These are phyloP conservation scores for Hanseniaspora meyeri DNA, from an alignment of 805 yeast genomes.

Conservation along the genomic window DNA sequence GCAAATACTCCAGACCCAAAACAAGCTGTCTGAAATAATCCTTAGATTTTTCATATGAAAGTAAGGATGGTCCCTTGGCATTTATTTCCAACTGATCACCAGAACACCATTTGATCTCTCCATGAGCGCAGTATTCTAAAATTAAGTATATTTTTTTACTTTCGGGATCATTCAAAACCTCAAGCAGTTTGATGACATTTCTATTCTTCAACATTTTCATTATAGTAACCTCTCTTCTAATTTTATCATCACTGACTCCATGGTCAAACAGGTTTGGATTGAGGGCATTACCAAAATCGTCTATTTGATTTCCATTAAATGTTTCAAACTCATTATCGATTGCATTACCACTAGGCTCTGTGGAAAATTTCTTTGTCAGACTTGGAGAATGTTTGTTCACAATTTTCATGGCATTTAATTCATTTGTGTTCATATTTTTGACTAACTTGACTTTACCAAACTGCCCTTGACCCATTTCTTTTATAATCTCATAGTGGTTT, in stretches of 20 bases:
- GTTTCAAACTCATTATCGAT: constrained; percentile 20
- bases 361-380: constrained; percentile 31
- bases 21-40: constrained; percentile 71
- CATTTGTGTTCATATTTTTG: constrained; percentile 48
- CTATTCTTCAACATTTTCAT: constrained; percentile 88
- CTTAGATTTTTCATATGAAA: constrained; percentile 55
- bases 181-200: constrained; percentile 75
- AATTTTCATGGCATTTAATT: constrained; percentile 82
- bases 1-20: constrained; percentile 79
- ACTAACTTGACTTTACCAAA: constrained; percentile 97
- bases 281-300: not conserved
- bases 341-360: constrained; percentile 28
- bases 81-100: constrained; percentile 30
- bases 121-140: constrained; percentile 76
- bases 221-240: constrained; percentile 80
- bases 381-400: constrained; percentile 62
- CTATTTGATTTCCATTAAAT: constrained; percentile 16
- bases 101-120: constrained; percentile 73
- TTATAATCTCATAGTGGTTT: constrained; percentile 78
- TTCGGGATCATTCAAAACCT: constrained; percentile 75
- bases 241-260: constrained; percentile 50
- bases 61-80: constrained; percentile 47
- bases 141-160: constrained; percentile 82
- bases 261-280: not conserved
- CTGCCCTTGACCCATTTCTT: constrained; percentile 89